phyloP scores from a whole-genome alignment of 345 rosid species.

The Psidium friedrichsthalianum region DNA sequence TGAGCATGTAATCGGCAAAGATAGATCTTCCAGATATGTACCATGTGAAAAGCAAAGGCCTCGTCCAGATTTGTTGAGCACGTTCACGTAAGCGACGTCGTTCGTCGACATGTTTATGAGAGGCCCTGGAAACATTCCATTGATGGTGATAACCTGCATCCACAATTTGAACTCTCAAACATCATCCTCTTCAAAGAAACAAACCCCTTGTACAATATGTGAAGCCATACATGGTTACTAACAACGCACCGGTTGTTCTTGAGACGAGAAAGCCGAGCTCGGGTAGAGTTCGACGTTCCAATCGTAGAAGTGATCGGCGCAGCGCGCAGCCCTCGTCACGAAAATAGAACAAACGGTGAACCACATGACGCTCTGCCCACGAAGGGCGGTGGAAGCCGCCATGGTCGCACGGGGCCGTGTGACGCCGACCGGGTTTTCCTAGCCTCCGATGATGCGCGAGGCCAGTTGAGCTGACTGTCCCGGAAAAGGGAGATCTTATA shows the following conservation, averaged over 20 bases:
- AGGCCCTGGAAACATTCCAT: slow-evolving; percentile 59
- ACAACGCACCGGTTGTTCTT: slow-evolving; percentile 17
- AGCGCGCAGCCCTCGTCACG: neutral
- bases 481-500: neutral
- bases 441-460: neutral
- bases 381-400: neutral
- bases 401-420: neutral
- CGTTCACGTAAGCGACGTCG: slow-evolving; percentile 31
- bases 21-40: neutral
- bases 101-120: slow-evolving; percentile 39
- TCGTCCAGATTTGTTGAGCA: slow-evolving; percentile 43
- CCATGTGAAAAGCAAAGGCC: slow-evolving; percentile 59
- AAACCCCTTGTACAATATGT: neutral
- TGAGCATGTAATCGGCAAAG: neutral
- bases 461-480: neutral
- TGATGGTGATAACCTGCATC: slow-evolving; percentile 41
- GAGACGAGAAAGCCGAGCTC: slow-evolving; percentile 5
- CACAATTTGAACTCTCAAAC: neutral
- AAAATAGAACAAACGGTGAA: neutral
- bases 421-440: neutral
- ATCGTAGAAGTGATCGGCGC: slow-evolving; percentile 13
- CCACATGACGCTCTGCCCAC: neutral
- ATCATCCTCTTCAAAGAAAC: neutral
- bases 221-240: neutral
- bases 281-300: slow-evolving; percentile 26